These are phyloP conservation scores for Xylaria polymorpha DNA, from an alignment of 2,329 filamentous ascomycete species.

Conservation along the genomic window DNA sequence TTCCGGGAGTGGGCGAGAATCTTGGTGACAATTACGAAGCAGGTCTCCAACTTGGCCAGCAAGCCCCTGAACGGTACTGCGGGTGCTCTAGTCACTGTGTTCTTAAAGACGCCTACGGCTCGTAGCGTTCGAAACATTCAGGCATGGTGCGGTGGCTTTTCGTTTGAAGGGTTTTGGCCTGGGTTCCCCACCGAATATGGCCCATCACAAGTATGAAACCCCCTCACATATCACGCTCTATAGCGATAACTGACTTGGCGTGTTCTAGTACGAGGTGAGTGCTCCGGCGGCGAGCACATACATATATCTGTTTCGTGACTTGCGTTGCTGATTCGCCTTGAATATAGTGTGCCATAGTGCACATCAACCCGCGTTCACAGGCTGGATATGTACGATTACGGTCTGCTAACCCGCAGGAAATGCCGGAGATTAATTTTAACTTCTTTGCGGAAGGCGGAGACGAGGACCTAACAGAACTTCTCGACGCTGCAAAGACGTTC, in stretches of 20 bases:
- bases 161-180: constrained; percentile 50
- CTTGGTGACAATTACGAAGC: constrained; percentile 59
- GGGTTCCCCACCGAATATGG: constrained; percentile 50
- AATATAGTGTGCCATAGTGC: constrained; percentile 52
- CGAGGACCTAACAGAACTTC: constrained; percentile 56
- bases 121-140: constrained; percentile 48
- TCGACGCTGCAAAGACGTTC: constrained; percentile 49
- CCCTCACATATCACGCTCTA: background rate
- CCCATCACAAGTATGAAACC: constrained; percentile 18
- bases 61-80: constrained; percentile 44
- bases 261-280: constrained; percentile 28
- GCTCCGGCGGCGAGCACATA: background rate
- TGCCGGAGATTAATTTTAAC: constrained; percentile 71
- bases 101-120: constrained; percentile 48
- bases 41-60: constrained; percentile 44
- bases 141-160: constrained; percentile 48
- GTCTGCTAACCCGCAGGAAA: constrained; percentile 70
- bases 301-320: background rate
- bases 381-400: constrained; percentile 70
- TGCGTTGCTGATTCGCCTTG: constrained; percentile 19
- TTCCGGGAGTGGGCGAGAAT: constrained; percentile 63
- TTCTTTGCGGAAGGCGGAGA: constrained; percentile 64
- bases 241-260: constrained; percentile 1
- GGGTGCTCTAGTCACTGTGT: constrained; percentile 48
- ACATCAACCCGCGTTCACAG: constrained; percentile 63